phyloP scores from a whole-genome alignment of 2,329 filamentous ascomycete genomes.

The Colletotrichum scovillei region DNA sequence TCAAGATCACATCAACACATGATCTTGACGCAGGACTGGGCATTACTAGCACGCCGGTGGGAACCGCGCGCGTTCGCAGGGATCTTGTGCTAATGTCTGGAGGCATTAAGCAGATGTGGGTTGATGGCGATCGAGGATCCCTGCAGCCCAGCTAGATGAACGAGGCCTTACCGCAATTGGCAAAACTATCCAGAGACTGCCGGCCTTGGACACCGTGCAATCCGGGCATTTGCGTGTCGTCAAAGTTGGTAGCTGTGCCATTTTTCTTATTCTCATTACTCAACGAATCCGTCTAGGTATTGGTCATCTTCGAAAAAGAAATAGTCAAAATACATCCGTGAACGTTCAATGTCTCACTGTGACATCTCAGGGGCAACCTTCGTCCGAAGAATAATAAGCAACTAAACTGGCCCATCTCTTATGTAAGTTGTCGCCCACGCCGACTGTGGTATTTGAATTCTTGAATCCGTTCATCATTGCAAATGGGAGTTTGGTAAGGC shows the following conservation, averaged over 20 bases:
- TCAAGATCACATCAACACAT: neutral
- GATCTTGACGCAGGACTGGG: neutral
- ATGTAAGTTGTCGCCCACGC: neutral
- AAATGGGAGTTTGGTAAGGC: neutral
- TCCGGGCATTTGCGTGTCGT: neutral
- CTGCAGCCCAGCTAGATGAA: neutral
- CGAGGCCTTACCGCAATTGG: neutral
- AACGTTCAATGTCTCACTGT: neutral
- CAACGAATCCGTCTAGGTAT: neutral
- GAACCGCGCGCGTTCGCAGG: conserved; percentile 30
- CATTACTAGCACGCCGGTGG: conserved; percentile 38
- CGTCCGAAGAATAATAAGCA: neutral
- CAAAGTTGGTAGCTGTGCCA: neutral
- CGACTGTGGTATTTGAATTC: neutral
- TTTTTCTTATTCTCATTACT: neutral
- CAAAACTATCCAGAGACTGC: neutral
- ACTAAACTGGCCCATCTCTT: neutral
- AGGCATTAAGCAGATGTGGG: conserved; percentile 8
- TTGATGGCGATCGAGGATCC: neutral
- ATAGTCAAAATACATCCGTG: neutral
- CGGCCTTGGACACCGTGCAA: neutral
- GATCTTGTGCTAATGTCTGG: neutral
- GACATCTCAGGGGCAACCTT: neutral
- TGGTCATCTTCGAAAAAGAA: neutral
- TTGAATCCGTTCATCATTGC: neutral